Percentiles rank a stretch among this genome's conserved stretches.
Conservation (phyloP, 2,329 filamentous ascomycete species). For the Fusarium sp. region DNA sequence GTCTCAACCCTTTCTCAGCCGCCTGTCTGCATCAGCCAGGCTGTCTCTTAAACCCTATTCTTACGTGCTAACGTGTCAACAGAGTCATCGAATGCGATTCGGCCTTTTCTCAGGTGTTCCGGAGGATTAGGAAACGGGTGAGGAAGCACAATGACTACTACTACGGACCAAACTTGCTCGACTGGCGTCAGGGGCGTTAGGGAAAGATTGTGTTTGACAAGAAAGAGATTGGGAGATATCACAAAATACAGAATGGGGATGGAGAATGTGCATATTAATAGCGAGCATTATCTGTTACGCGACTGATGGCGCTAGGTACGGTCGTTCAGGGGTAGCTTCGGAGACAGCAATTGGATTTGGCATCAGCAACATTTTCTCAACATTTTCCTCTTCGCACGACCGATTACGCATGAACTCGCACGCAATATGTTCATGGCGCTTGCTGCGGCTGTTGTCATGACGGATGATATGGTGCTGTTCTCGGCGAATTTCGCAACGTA, state of each 20-base stretch:
- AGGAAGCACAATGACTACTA: conserved; percentile 21
- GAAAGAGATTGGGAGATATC: conserved; percentile 39
- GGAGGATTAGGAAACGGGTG: conserved; percentile 61
- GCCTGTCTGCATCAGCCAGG: neutral
- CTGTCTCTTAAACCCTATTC: neutral
- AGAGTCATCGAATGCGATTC: conserved; percentile 84
- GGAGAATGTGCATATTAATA: conserved; percentile 48
- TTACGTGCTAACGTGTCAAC: conserved; percentile 44
- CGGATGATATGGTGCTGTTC: neutral
- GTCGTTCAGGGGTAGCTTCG: conserved; percentile 47
- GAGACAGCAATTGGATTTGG: conserved; percentile 48
- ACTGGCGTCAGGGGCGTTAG: conserved; percentile 43
- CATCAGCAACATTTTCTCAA: conserved; percentile 38
- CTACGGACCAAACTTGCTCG: conserved; percentile 31
- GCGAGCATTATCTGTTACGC: conserved; percentile 51
- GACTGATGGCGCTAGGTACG: conserved; percentile 44
- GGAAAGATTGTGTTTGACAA: conserved; percentile 37
- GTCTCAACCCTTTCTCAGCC: neutral
- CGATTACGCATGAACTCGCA: neutral
- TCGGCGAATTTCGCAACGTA: conserved; percentile 4
- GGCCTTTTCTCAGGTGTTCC: conserved; percentile 78
- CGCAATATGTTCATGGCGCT: neutral
- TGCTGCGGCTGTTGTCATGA: neutral
- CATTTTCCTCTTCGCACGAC: conserved; percentile 1
- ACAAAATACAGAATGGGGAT: conserved; percentile 37